These are phyloP conservation scores for Calonectria naviculata DNA, from an alignment of 2,329 filamentous ascomycete genomes.

Conservation along the genomic window DNA sequence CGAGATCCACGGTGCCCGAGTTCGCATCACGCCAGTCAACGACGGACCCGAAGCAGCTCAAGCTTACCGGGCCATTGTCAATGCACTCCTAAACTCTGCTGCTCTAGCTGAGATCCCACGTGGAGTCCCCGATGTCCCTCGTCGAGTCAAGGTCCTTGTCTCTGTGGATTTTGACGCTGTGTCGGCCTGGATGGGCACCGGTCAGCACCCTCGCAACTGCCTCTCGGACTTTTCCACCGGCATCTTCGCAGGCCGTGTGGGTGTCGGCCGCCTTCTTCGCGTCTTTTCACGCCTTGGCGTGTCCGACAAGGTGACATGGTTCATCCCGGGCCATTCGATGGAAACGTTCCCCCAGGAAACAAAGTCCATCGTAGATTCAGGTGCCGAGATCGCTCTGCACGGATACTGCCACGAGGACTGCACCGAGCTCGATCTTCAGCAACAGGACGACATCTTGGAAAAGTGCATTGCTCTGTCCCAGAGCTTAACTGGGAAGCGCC, in stretches of 20 bases:
- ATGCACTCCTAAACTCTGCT: conserved; percentile 1
- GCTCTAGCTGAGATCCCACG: background rate
- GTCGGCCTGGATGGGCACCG: conserved; percentile 65
- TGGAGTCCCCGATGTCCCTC: conserved; percentile 20
- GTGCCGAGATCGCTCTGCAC: conserved; percentile 59
- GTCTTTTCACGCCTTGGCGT: conserved; percentile 49
- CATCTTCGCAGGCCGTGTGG: conserved; percentile 45
- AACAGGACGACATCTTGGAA: conserved; percentile 4
- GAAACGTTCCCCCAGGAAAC: conserved; percentile 58
- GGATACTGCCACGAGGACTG: conserved; percentile 57
- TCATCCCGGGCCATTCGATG: conserved; percentile 61
- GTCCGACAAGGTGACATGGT: conserved; percentile 60
- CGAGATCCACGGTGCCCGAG: conserved; percentile 3
- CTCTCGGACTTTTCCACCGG: conserved; percentile 25
- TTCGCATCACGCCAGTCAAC: conserved; percentile 1
- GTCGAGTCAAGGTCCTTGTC: conserved; percentile 35
- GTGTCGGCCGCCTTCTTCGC: conserved; percentile 60
- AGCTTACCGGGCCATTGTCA: background rate
- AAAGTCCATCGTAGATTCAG: conserved; percentile 52
- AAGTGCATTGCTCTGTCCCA: background rate
- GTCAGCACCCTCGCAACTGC: conserved; percentile 48
- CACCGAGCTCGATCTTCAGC: background rate
- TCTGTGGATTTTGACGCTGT: conserved; percentile 64
- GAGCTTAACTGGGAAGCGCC: background rate
- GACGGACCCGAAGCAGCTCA: conserved; percentile 2